Conservation (phyloP, 2,329 filamentous ascomycete species). For the Phoma sp. region DNA sequence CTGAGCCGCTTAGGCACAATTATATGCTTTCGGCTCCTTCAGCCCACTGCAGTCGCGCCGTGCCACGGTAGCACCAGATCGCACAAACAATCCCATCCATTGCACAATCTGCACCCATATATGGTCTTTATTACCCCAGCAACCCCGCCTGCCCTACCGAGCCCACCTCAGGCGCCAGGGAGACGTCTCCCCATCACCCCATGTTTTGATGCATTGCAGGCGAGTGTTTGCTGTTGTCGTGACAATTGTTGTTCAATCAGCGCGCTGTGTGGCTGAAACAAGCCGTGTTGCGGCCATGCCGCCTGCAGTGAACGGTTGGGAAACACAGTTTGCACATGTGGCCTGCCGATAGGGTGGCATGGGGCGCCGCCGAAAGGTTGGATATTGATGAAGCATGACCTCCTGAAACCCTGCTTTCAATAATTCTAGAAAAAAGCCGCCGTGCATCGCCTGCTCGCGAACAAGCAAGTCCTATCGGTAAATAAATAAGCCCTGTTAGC, state of each 20-base stretch:
- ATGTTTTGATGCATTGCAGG: neutral
- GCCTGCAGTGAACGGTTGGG: slow-evolving; percentile 18
- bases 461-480: neutral
- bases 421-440: neutral
- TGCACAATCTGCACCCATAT: too few relatives aligned
- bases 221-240: slow-evolving; percentile 7
- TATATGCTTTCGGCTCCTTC: neutral
- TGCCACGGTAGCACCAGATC: neutral
- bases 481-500: neutral
- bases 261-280: slow-evolving; percentile 11
- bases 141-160: neutral
- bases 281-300: slow-evolving; percentile 7
- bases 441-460: neutral
- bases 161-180: neutral
- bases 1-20: too few relatives aligned
- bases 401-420: neutral
- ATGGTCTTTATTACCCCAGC: too few relatives aligned
- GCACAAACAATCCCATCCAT: neutral
- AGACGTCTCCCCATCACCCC: neutral
- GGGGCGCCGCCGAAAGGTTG: slow-evolving; percentile 4
- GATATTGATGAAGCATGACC: slow-evolving; percentile 7
- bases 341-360: slow-evolving; percentile 3
- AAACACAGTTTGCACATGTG: slow-evolving; percentile 15
- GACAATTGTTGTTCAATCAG: slow-evolving; percentile 2
- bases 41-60: neutral